Conservation (phyloP, 83 land plant species). For the Isoetes engelmannii region DNA sequence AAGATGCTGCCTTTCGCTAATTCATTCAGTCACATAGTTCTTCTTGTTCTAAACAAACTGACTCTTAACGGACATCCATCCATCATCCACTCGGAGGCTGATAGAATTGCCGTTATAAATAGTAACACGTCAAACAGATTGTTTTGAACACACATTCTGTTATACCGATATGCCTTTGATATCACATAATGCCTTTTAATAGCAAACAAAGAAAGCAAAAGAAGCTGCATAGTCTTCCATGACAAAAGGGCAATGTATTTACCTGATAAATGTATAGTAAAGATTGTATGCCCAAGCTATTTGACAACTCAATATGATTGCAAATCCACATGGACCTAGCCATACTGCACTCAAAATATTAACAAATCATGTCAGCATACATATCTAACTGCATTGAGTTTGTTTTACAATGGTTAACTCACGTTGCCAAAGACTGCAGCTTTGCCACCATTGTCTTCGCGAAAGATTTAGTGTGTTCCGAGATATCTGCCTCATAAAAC, state of each 20-base stretch:
- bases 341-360: conserved; percentile 1
- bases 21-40: too few species aligned
- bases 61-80: too few species aligned
- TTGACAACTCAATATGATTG: background rate
- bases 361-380: background rate
- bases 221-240: too few species aligned
- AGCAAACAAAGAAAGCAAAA: too few species aligned
- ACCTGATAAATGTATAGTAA: background rate
- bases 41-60: too few species aligned
- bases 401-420: background rate
- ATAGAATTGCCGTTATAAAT: too few species aligned
- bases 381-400: background rate
- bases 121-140: too few species aligned
- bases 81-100: too few species aligned
- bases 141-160: too few species aligned
- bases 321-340: conserved; percentile 8
- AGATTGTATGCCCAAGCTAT: conserved; percentile 4
- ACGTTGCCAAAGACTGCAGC: background rate
- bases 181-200: too few species aligned
- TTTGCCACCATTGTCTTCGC: background rate
- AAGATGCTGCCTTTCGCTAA: too few species aligned
- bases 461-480: background rate
- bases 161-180: too few species aligned
- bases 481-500: background rate
- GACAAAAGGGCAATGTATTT: background rate